Evolutionary conservation across 108 stramenopile species (phyloP).

Genomic region (Craspedostauros australis): DNA sequence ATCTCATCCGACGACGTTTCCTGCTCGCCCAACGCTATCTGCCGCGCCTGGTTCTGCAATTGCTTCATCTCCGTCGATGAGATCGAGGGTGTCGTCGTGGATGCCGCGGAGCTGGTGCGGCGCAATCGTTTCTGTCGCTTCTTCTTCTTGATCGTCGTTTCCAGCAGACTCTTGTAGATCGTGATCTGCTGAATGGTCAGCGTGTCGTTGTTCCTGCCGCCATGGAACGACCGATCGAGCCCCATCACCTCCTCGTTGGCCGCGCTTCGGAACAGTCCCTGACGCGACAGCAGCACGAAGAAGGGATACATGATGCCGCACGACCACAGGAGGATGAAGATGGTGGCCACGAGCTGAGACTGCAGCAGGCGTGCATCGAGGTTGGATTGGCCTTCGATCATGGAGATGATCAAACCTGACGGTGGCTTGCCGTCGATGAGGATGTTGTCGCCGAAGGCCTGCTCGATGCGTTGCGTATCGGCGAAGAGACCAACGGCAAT

Average conservation of each 20-base stretch:
- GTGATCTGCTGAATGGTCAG: no score
- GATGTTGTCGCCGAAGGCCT: conserved; percentile 17
- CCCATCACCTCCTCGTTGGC: conserved; percentile 53
- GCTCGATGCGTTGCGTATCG: conserved; percentile 9
- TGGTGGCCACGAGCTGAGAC: conserved; percentile 50
- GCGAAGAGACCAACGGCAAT: conserved; percentile 66
- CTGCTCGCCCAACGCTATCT: no score
- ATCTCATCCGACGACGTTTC: no score
- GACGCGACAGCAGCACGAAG: conserved; percentile 34
- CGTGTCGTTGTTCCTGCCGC: no score
- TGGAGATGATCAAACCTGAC: conserved; percentile 46
- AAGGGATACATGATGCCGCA: conserved; percentile 35
- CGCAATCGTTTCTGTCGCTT: no score
- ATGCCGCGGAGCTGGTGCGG: no score
- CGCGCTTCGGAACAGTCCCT: conserved; percentile 46
- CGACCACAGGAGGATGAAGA: conserved; percentile 58
- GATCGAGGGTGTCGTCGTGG: no score
- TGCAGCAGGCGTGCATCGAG: conserved; percentile 37
- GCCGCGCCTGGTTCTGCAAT: no score
- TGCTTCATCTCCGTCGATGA: no score
- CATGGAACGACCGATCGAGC: conserved; percentile 45
- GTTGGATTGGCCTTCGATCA: conserved; percentile 17
- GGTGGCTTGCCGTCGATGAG: conserved; percentile 2
- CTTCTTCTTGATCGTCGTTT: no score
- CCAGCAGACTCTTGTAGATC: no score